phyloP scores from a whole-genome alignment of 2,329 filamentous ascomycete species.

The Phyllosticta ampelicida region DNA sequence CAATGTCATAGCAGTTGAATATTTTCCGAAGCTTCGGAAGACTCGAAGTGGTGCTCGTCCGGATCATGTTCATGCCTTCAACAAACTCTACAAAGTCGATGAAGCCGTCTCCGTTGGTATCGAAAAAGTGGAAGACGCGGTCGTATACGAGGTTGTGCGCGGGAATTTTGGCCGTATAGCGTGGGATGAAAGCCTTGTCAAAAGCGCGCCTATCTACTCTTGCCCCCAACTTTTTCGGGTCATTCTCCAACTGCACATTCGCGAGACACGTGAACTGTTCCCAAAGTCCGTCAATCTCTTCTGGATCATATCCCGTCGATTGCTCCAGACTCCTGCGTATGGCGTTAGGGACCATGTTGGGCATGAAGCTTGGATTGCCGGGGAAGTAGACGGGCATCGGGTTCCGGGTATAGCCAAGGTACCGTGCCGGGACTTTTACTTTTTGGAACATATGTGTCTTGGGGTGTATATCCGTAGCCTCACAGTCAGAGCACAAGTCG shows the following conservation, averaged over 20 bases:
- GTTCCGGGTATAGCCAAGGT: constrained; percentile 65
- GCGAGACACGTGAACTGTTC: constrained; percentile 96
- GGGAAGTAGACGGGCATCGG: constrained; percentile 80
- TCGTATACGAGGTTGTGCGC: constrained; percentile 87
- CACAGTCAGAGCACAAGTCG: constrained; percentile 89
- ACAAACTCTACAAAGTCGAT: constrained; percentile 93
- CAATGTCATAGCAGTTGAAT: constrained; percentile 84
- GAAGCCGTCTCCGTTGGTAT: constrained; percentile 75
- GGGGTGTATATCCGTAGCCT: constrained; percentile 62
- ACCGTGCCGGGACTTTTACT: constrained; percentile 78
- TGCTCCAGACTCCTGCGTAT: constrained; percentile 52
- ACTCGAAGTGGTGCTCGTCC: constrained; percentile 19
- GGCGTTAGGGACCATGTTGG: constrained; percentile 53
- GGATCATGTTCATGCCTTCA: constrained; percentile 59
- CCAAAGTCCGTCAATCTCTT: constrained; percentile 86
- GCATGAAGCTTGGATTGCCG: constrained; percentile 66
- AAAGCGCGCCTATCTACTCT: constrained; percentile 92
- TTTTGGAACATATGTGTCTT: constrained; percentile 98
- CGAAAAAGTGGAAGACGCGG: constrained; percentile 93
- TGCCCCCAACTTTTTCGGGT: constrained; percentile 64
- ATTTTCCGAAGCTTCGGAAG: constrained; percentile 50
- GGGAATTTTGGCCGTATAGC: constrained; percentile 66
- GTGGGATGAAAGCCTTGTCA: constrained; percentile 78
- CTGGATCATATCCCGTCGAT: constrained; percentile 52
- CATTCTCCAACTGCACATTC: constrained; percentile 69